A percentile compares a stretch with the other conserved stretches of the same genome.
These are phyloP conservation scores for Helotiales sp. DNA, from an alignment of 2,329 filamentous ascomycete species.

Conservation along the genomic window DNA sequence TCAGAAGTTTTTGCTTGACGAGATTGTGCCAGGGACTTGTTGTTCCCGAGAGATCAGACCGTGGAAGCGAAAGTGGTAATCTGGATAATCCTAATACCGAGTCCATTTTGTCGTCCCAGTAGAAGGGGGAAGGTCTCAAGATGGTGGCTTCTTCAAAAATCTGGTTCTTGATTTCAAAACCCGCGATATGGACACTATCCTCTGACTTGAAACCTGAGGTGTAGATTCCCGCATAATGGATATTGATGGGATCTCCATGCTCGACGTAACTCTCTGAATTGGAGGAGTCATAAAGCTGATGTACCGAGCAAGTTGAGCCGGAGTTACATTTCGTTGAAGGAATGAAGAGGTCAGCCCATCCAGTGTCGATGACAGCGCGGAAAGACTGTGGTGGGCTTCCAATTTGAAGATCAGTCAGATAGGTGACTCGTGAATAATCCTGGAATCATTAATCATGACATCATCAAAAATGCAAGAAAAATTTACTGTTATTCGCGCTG, in stretches of 20 bases:
- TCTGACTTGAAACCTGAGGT: slow-evolving; percentile 3
- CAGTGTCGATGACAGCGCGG: slow-evolving; percentile 1
- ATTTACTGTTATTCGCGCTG: neutral
- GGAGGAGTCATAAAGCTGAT: slow-evolving; percentile 1
- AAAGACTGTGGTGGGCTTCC: slow-evolving; percentile 7
- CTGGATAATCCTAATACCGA: slow-evolving; percentile 2
- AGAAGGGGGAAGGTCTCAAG: neutral
- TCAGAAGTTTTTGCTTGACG: neutral
- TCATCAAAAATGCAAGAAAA: neutral
- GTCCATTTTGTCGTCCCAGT: neutral
- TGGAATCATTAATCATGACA: neutral
- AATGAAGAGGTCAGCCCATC: neutral
- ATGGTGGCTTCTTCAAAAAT: neutral
- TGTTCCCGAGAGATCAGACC: slow-evolving; percentile 1
- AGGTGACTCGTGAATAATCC: neutral
- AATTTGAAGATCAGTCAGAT: neutral
- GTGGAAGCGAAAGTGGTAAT: slow-evolving; percentile 2
- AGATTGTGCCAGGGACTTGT: slow-evolving; percentile 4
- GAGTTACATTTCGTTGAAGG: neutral
- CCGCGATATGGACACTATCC: neutral
- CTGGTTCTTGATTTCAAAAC: slow-evolving; percentile 6
- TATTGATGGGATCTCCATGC: neutral
- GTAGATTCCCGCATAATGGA: neutral
- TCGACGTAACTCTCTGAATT: neutral
- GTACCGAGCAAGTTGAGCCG: neutral